Conservation (phyloP, 2,329 filamentous ascomycete species). For the Sarocladiaceae sp. region DNA sequence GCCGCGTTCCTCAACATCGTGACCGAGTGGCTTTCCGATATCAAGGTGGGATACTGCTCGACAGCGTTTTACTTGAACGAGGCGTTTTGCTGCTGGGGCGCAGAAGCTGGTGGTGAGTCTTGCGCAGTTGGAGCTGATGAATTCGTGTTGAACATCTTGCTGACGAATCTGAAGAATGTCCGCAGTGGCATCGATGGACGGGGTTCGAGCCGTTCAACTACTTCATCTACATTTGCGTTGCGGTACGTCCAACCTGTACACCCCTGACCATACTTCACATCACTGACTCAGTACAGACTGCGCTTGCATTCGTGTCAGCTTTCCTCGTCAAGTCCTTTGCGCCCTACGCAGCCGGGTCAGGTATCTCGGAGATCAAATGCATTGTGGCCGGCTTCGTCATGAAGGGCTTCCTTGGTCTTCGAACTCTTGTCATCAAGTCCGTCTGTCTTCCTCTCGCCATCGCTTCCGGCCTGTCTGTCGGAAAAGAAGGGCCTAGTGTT, state of each 20-base stretch:
- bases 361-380: conserved; percentile 98
- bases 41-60: conserved; percentile 92
- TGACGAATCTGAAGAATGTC: conserved; percentile 52
- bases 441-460: conserved; percentile 87
- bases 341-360: conserved; percentile 91
- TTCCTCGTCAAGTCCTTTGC: conserved; percentile 85
- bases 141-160: conserved; percentile 16
- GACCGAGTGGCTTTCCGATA: conserved; percentile 93
- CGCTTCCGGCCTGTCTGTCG: conserved; percentile 86
- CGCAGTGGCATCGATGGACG: conserved; percentile 87
- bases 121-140: background rate
- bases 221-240: conserved; percentile 79
- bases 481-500: conserved; percentile 97
- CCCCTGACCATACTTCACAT: conserved; percentile 7
- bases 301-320: conserved; percentile 78
- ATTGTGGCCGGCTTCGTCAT: conserved; percentile 99
- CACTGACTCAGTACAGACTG: conserved; percentile 39
- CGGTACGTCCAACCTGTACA: conserved; percentile 41
- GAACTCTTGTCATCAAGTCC: conserved; percentile 91
- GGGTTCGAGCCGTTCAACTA: conserved; percentile 75
- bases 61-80: conserved; percentile 97
- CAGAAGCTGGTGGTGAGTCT: conserved; percentile 61
- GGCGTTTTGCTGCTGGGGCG: conserved; percentile 96
- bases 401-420: conserved; percentile 92
- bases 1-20: conserved; percentile 91